phyloP scores from a whole-genome alignment of 2,329 filamentous ascomycete species.

The Pestalotiopsis sp. region DNA sequence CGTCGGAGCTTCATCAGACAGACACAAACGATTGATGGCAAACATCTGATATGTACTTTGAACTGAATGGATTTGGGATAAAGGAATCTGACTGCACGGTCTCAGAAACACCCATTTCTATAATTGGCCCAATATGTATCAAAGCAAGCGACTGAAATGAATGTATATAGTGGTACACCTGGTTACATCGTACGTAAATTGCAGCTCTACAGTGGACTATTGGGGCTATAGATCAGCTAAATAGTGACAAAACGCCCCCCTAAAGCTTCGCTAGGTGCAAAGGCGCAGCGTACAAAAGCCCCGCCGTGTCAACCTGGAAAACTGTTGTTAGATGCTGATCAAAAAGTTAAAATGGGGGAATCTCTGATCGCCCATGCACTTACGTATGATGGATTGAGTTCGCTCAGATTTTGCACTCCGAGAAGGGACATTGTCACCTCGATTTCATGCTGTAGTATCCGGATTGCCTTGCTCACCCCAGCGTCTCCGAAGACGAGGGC shows the following conservation, averaged over 20 bases:
- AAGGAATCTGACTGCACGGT: no score
- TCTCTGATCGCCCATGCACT: neutral
- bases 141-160: no score
- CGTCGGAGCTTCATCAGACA: no score
- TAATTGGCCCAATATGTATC: no score
- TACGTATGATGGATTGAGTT: neutral
- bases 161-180: no score
- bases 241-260: neutral
- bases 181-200: no score
- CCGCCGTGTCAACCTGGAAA: neutral
- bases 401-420: neutral
- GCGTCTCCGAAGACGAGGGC: conserved; percentile 26
- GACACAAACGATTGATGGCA: no score
- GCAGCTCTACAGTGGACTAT: neutral
- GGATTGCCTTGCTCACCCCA: neutral
- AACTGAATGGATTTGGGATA: no score
- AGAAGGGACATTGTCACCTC: neutral
- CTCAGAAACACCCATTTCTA: no score
- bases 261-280: neutral
- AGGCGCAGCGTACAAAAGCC: neutral
- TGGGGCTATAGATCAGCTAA: neutral
- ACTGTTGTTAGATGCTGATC: neutral
- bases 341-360: neutral
- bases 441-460: neutral
- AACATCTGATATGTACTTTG: no score